A percentile compares a stretch with the other conserved stretches of the same genome.
These are phyloP conservation scores for Penicillium sp. DNA, from an alignment of 2,329 filamentous ascomycete genomes.

Conservation along the genomic window DNA sequence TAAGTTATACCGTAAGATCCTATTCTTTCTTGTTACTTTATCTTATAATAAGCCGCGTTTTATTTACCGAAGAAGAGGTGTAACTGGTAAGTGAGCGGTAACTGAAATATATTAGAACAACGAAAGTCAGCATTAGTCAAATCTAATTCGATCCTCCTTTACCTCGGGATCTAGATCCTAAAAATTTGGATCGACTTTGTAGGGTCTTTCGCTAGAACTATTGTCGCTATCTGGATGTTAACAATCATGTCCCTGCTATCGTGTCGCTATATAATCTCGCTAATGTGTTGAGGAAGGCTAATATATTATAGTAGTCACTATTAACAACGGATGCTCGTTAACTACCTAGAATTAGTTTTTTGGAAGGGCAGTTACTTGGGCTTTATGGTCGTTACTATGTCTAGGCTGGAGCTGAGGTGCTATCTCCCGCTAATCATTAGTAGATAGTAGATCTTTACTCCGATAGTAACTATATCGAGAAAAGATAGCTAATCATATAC, in stretches of 20 bases:
- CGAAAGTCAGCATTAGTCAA: constrained; percentile 26
- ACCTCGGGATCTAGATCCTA: constrained; percentile 17
- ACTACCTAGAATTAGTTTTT: constrained; percentile 22
- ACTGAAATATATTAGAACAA: constrained; percentile 26
- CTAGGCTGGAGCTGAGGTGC: constrained; percentile 18
- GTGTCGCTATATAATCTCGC: constrained; percentile 29
- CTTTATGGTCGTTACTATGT: constrained; percentile 29
- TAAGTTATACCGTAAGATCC: no score
- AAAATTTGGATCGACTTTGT: constrained; percentile 24
- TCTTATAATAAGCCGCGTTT: neutral
- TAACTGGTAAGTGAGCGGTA: constrained; percentile 20
- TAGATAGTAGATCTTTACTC: constrained; percentile 37
- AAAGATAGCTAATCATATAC: neutral
- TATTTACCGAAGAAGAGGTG: constrained; percentile 19
- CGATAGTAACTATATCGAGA: constrained; percentile 18
- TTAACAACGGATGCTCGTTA: constrained; percentile 4
- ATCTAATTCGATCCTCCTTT: constrained; percentile 24
- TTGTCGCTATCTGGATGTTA: constrained; percentile 25
- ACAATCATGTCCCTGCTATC: constrained; percentile 33
- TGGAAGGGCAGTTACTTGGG: constrained; percentile 19
- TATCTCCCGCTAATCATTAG: constrained; percentile 23
- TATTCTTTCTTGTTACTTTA: neutral
- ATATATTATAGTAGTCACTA: constrained; percentile 7
- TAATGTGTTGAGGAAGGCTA: constrained; percentile 5
- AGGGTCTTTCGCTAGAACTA: constrained; percentile 24